Evolutionary conservation across 2,329 filamentous ascomycete genomes (phyloP).

Genomic region (Penicillium sp.): DNA sequence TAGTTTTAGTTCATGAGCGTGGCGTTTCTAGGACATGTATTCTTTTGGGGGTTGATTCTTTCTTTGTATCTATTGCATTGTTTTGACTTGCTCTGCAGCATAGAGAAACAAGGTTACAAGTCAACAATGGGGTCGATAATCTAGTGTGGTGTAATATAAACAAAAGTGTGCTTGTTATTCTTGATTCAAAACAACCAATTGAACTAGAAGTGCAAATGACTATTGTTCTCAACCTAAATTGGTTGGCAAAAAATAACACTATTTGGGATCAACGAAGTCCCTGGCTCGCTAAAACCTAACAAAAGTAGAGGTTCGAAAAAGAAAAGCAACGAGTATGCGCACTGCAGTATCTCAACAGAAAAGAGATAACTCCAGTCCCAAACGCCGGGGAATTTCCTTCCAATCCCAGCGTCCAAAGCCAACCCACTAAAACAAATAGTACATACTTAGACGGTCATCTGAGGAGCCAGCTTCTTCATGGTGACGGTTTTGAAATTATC

Average conservation of each 20-base stretch:
- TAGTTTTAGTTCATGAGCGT: slow-evolving; percentile 19
- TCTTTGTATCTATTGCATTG: slow-evolving; percentile 3
- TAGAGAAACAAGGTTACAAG: neutral
- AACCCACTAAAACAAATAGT: slow-evolving; percentile 17
- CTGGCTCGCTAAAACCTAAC: neutral
- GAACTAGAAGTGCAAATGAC: neutral
- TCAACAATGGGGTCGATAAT: neutral
- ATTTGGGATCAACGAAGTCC: neutral
- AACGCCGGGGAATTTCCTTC: slow-evolving; percentile 20
- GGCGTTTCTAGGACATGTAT: slow-evolving; percentile 24
- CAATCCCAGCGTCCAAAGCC: slow-evolving; percentile 11
- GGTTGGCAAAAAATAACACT: neutral
- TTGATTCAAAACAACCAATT: neutral
- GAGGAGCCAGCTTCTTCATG: slow-evolving; percentile 46
- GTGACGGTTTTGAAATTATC: slow-evolving; percentile 44
- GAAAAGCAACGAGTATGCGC: neutral
- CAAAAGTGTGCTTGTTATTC: neutral
- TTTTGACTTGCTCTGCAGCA: neutral
- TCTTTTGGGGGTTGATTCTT: neutral
- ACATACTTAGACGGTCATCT: slow-evolving; percentile 32
- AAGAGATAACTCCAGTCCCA: slow-evolving; percentile 7
- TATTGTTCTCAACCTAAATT: neutral
- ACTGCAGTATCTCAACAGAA: slow-evolving; percentile 3
- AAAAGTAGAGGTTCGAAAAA: neutral
- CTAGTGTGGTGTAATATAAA: neutral